Percentiles rank a stretch among this genome's conserved stretches.
phyloP scores from a whole-genome alignment of 495 filamentous ascomycete genomes.

The Aspergillus ostianus region DNA sequence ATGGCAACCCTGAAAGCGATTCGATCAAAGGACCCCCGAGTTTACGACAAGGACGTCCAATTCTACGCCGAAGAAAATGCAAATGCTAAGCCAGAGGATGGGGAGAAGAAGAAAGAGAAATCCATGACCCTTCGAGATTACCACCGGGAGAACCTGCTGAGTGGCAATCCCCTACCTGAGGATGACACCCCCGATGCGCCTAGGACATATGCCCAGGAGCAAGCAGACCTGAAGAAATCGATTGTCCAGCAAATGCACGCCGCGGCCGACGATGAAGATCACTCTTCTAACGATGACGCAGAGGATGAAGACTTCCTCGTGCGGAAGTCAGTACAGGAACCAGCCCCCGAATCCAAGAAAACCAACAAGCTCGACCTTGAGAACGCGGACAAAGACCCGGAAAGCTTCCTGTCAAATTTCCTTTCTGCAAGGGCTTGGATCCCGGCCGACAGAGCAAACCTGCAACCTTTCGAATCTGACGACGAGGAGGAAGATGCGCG shows the following conservation, averaged over 20 bases:
- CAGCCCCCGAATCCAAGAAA: slow-evolving; percentile 42
- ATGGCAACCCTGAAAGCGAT: slow-evolving; percentile 82
- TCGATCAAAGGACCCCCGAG: slow-evolving; percentile 78
- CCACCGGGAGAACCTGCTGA: slow-evolving; percentile 80
- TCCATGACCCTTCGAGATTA: slow-evolving; percentile 87
- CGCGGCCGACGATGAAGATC: slow-evolving; percentile 41
- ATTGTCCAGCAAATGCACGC: slow-evolving; percentile 79
- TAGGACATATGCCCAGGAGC: slow-evolving; percentile 79
- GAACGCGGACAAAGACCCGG: slow-evolving; percentile 84
- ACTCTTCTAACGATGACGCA: slow-evolving; percentile 52
- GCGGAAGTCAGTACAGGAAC: slow-evolving; percentile 40
- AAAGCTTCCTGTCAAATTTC: slow-evolving; percentile 86
- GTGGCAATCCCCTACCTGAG: slow-evolving; percentile 56
- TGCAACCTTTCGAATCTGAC: slow-evolving; percentile 84
- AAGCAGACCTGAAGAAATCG: slow-evolving; percentile 71
- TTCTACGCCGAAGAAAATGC: slow-evolving; percentile 67
- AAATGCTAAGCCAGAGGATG: slow-evolving; percentile 19
- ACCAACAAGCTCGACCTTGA: slow-evolving; percentile 60
- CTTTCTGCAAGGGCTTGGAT: slow-evolving; percentile 87
- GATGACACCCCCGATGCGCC: slow-evolving; percentile 46
- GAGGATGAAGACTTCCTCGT: slow-evolving; percentile 73
- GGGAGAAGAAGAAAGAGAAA: slow-evolving; percentile 74
- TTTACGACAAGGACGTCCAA: slow-evolving; percentile 75
- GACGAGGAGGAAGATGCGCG: slow-evolving; percentile 79
- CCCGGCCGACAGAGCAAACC: slow-evolving; percentile 54